Evolutionary conservation across 2,329 filamentous ascomycete species (phyloP).

Genomic region (Ilyonectria mors-panacis): DNA sequence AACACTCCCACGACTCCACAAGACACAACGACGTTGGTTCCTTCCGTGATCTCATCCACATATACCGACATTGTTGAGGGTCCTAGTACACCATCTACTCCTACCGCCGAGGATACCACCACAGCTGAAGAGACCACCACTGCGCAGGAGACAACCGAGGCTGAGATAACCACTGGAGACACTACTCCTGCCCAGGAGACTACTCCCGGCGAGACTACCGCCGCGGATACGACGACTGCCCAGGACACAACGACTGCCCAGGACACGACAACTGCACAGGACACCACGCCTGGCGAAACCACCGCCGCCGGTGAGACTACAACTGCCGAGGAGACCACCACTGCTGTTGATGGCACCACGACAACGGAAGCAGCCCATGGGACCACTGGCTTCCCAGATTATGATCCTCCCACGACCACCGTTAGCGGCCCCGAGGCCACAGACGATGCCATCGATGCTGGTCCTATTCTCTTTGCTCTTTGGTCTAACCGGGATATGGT

Average conservation of each 20-base stretch:
- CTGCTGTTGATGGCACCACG: background rate
- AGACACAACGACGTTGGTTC: background rate
- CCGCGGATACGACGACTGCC: background rate
- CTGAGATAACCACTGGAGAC: background rate
- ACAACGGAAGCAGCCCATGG: slow-evolving; percentile 1
- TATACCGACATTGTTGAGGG: background rate
- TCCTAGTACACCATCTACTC: background rate
- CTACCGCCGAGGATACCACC: background rate
- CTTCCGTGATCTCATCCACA: background rate
- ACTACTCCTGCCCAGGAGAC: background rate
- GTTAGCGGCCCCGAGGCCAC: slow-evolving; percentile 17
- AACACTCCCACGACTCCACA: background rate
- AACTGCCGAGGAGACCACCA: background rate
- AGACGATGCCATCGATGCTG: slow-evolving; percentile 3
- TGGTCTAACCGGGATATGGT: slow-evolving; percentile 30
- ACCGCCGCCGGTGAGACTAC: background rate
- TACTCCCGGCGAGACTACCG: background rate
- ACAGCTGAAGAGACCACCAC: background rate
- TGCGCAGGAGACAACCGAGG: background rate
- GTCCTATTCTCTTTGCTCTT: slow-evolving; percentile 18
- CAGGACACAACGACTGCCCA: background rate
- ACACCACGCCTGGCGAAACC: background rate
- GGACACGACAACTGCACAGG: background rate
- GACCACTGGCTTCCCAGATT: slow-evolving; percentile 11
- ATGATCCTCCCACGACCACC: slow-evolving; percentile 10